Evolutionary conservation across 495 filamentous ascomycete species (phyloP).

Genomic region (Penicillium bialowiezense): DNA sequence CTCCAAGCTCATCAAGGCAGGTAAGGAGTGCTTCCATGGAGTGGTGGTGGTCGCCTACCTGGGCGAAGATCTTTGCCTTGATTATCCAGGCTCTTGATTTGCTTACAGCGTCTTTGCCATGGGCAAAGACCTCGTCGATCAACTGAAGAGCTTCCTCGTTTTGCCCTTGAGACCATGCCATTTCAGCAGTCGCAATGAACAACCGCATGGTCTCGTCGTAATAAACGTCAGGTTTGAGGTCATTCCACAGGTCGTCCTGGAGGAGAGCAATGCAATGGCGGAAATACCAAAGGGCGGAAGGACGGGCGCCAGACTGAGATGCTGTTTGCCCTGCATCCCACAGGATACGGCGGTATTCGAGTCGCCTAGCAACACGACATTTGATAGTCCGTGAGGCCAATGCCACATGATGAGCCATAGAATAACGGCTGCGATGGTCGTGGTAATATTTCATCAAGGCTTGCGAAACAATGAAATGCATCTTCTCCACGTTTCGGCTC

Average conservation of each 20-base stretch:
- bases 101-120: slow-evolving; percentile 65
- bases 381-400: slow-evolving; percentile 71
- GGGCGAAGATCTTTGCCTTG: slow-evolving; percentile 70
- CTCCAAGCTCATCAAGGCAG: slow-evolving; percentile 64
- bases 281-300: slow-evolving; percentile 76
- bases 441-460: slow-evolving; percentile 69
- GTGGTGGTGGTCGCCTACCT: slow-evolving; percentile 62
- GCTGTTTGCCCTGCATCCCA: slow-evolving; percentile 74
- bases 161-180: slow-evolving; percentile 71
- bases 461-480: slow-evolving; percentile 86
- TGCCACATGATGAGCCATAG: slow-evolving; percentile 72
- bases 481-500: slow-evolving; percentile 62
- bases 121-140: slow-evolving; percentile 60
- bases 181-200: slow-evolving; percentile 74
- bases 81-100: slow-evolving; percentile 78
- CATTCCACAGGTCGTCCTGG: slow-evolving; percentile 75
- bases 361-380: slow-evolving; percentile 52
- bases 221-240: slow-evolving; percentile 63
- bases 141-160: slow-evolving; percentile 60
- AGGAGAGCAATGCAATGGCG: slow-evolving; percentile 71
- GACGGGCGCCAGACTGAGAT: slow-evolving; percentile 73
- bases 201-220: slow-evolving; percentile 82
- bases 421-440: slow-evolving; percentile 59
- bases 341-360: slow-evolving; percentile 67
- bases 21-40: slow-evolving; percentile 67